Conservation (phyloP, 2,329 filamentous ascomycete species). For the Ambrosiella xylebori region DNA sequence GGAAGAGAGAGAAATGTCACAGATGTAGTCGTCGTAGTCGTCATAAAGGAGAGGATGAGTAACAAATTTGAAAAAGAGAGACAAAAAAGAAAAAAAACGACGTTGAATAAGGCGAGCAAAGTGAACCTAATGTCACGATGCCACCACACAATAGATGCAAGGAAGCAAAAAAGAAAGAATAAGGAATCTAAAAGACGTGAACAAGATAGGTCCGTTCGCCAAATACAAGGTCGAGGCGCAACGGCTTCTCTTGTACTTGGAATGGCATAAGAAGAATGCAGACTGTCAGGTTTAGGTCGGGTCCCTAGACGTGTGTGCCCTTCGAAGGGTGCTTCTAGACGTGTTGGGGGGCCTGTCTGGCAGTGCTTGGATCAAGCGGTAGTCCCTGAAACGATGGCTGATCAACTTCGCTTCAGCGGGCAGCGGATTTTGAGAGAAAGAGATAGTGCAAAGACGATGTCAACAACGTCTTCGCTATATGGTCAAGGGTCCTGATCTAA, state of each 20-base stretch:
- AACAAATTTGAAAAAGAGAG: neutral
- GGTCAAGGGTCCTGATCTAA: neutral
- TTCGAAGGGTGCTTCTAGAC: constrained; percentile 4
- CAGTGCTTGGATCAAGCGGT: constrained; percentile 1
- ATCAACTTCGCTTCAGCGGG: neutral
- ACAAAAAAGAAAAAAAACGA: neutral
- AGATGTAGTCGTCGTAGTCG: neutral
- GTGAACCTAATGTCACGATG: neutral
- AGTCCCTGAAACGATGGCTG: neutral
- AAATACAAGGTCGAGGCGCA: constrained; percentile 1
- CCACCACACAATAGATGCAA: neutral
- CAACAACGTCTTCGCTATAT: neutral
- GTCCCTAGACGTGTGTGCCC: neutral
- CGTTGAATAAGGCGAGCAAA: neutral
- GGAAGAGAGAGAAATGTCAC: neutral
- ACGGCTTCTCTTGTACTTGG: neutral
- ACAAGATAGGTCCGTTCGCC: neutral
- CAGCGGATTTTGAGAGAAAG: neutral
- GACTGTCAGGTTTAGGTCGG: neutral
- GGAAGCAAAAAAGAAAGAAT: neutral
- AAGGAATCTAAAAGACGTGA: neutral
- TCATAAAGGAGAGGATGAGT: neutral
- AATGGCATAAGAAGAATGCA: neutral
- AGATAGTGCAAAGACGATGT: neutral
- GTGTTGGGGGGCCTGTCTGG: constrained; percentile 1